Conservation (phyloP, 2,329 filamentous ascomycete species). For the Lasiodiplodia sp. region DNA sequence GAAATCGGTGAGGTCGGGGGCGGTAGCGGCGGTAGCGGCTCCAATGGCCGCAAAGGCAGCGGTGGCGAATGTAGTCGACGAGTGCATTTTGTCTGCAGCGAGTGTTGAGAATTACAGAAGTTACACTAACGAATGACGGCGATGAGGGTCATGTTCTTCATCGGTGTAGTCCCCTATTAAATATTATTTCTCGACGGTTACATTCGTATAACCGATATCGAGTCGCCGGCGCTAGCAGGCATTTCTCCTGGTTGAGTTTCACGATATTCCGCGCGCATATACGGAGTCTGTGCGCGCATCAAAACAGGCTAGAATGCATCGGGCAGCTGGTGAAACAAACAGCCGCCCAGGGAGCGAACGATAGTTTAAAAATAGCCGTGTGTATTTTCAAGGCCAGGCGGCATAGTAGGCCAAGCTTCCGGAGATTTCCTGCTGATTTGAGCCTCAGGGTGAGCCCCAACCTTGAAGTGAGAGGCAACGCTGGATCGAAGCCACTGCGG, state of each 20-base stretch:
- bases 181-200: not conserved
- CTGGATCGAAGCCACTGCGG: not conserved
- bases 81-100: not conserved
- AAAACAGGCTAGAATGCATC: not conserved
- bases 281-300: constrained; percentile 10
- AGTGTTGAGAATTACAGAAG: not conserved
- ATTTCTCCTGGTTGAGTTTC: constrained; percentile 4
- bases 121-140: constrained; percentile 1
- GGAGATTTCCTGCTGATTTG: not conserved
- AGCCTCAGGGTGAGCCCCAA: not conserved
- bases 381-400: not conserved
- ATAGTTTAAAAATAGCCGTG: too few species aligned
- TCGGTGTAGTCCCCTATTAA: not conserved
- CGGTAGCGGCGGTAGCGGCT: not conserved
- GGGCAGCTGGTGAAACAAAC: not conserved
- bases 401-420: not conserved
- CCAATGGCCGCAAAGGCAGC: constrained; percentile 8
- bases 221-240: constrained; percentile 5
- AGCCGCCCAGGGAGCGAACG: not conserved
- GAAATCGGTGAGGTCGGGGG: constrained; percentile 13
- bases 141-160: not conserved
- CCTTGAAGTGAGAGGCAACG: not conserved
- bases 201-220: constrained; percentile 17
- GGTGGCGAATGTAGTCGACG: not conserved
- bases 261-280: constrained; percentile 10